Evolutionary conservation across 2,329 filamentous ascomycete species (phyloP).

Genomic region (Aspergillus sp.): DNA sequence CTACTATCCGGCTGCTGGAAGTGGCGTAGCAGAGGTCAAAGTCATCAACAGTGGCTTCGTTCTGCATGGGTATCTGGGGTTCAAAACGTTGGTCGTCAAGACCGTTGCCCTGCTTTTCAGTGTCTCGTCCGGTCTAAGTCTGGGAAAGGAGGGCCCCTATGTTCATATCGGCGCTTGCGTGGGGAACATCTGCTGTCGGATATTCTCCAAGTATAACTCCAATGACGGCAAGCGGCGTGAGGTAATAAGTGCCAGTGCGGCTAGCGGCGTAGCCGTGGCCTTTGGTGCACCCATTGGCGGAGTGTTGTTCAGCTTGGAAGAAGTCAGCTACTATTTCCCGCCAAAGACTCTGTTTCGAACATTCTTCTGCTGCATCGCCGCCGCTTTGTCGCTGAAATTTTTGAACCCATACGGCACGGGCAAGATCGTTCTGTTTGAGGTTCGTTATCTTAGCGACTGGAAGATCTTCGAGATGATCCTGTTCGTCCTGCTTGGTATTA

Average conservation of each 20-base stretch:
- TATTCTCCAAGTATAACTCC: constrained; percentile 88
- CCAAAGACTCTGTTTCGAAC: constrained; percentile 95
- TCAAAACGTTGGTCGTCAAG: constrained; percentile 81
- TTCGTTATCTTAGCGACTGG: constrained; percentile 86
- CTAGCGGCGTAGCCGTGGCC: constrained; percentile 85
- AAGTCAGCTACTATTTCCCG: constrained; percentile 93
- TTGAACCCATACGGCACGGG: constrained; percentile 91
- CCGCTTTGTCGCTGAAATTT: constrained; percentile 85
- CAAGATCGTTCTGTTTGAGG: constrained; percentile 95
- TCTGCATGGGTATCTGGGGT: constrained; percentile 84
- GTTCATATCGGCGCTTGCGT: constrained; percentile 96
- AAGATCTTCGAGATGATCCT: constrained; percentile 79
- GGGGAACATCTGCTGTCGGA: constrained; percentile 85
- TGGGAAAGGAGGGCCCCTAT: constrained; percentile 92
- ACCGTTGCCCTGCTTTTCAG: constrained; percentile 74
- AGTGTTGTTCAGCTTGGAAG: constrained; percentile 86
- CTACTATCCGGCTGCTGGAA: constrained; percentile 92
- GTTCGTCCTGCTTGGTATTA: constrained; percentile 76
- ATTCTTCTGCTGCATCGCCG: constrained; percentile 94
- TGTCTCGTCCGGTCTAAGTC: constrained; percentile 82
- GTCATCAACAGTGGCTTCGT: constrained; percentile 98
- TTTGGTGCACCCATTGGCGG: constrained; percentile 88
- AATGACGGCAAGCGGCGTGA: constrained; percentile 94
- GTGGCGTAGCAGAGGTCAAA: constrained; percentile 92
- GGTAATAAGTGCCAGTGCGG: constrained; percentile 84